phyloP scores from a whole-genome alignment of 805 yeast species.

The Cyberlindnera euphorbiae region DNA sequence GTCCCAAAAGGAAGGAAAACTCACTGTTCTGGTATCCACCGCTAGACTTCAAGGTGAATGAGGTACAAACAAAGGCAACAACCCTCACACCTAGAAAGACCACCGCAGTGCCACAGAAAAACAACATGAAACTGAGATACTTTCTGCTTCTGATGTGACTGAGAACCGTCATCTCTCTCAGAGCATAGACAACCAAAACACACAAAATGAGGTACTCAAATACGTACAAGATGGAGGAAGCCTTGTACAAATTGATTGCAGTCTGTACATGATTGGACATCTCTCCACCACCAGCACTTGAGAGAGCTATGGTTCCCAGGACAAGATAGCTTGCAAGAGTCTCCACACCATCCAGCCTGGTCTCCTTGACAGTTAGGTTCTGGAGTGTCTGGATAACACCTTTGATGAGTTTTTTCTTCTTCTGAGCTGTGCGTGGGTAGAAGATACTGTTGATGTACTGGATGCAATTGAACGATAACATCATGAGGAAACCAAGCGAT shows the following conservation, averaged over 20 bases:
- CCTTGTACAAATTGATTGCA: not conserved
- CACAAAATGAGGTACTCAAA: not conserved
- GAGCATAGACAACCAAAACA: not conserved
- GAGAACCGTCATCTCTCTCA: not conserved
- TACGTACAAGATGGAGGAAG: slow-evolving; percentile 4
- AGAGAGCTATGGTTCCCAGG: slow-evolving; percentile 1
- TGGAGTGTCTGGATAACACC: not conserved
- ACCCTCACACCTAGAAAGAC: slow-evolving; percentile 3
- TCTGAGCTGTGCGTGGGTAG: not conserved
- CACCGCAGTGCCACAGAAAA: not conserved
- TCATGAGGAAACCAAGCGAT: slow-evolving; percentile 4
- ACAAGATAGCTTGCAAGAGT: not conserved
- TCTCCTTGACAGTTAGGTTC: not conserved
- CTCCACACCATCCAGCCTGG: slow-evolving; percentile 1
- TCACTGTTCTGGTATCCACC: not conserved
- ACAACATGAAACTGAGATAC: slow-evolving; percentile 1
- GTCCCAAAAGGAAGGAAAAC: slow-evolving; percentile 3
- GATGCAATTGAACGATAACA: slow-evolving; percentile 2
- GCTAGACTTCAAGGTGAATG: slow-evolving; percentile 1
- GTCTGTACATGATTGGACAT: not conserved
- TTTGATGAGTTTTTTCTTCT: not conserved
- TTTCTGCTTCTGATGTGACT: slow-evolving; percentile 2
- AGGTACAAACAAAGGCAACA: not conserved
- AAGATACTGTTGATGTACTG: slow-evolving; percentile 1
- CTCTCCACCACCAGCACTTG: slow-evolving; percentile 4